Base-by-base conservation (phyloP, 208 protist genomes). In the Vickermania ingenoplastis region DNA sequence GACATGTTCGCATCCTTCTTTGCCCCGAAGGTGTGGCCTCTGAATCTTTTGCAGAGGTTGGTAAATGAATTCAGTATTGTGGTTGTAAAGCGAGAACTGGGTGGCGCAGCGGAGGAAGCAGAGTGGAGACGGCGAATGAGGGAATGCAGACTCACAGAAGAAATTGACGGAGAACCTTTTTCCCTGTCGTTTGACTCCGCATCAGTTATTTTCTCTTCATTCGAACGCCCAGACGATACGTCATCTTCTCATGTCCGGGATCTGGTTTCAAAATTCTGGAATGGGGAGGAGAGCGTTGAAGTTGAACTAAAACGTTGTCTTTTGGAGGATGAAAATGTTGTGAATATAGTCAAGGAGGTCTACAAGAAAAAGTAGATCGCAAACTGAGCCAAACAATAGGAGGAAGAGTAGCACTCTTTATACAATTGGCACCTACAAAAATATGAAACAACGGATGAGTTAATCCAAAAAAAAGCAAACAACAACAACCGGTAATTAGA, bases 1-100 rank as follows among this genome's bases (percentile, higher is more conserved):
- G 88, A 94, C 52, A 45, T 94, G 2, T 91, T 88, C 55, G 69
- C 53, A 0, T 84, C 82, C 28, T 94, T 94, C 67, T 78, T 82
- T 52, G 54, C 29, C 0, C 81, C 81, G 0, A 71, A 75, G 22
- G 83, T 77, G 57, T 94, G 88, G 84, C 54, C 66, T 0, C 63
- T 91, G n/a, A 27, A 62, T 14, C 50, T 86, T 26, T 74, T 94
- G 30, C 61, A 72, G 45, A 31, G 41, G 49, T 64, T 94, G 2
- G 64, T 94, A 1, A 71, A 86, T 31, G 24, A 41, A 11, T 90
- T 91, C 59, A 51, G 53, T 2, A 7, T 93, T 0, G 54, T 83
- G 1, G 78, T 93, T 2, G 64, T 89, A 2, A 53, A 59, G 29
- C 72, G 77, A 29, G 54, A 61, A n/a, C 17, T 45, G 17, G 36